Percentiles rank a stretch among this genome's conserved stretches.
Conservation (phyloP, 352 stramenopile species). For the Globisporangium nunn region DNA sequence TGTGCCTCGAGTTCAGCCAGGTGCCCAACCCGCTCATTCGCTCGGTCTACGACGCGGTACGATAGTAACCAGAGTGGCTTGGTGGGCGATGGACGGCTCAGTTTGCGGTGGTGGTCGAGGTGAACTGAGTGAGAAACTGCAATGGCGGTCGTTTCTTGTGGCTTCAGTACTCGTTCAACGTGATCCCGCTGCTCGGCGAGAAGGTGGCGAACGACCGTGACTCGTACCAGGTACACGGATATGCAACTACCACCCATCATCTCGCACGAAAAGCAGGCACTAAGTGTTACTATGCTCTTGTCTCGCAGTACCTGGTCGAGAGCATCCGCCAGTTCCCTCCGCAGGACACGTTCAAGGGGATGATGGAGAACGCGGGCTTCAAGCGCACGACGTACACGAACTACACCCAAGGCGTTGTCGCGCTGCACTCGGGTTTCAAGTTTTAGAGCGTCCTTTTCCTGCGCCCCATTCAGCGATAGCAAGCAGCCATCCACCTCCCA, state of each 20-base stretch:
- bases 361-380: slow-evolving; percentile 95
- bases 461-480: too few species aligned
- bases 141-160: background rate
- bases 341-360: slow-evolving; percentile 92
- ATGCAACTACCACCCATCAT: background rate
- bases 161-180: slow-evolving; percentile 94
- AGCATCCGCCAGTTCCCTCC: slow-evolving; percentile 98
- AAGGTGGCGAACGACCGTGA: slow-evolving; percentile 93
- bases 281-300: background rate
- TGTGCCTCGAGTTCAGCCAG: slow-evolving; percentile 98
- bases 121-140: too few species aligned
- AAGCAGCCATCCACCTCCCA: background rate
- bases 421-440: slow-evolving; percentile 96
- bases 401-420: slow-evolving; percentile 96
- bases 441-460: slow-evolving; percentile 35
- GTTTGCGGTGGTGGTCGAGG: too few species aligned
- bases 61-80: slow-evolving; percentile 4
- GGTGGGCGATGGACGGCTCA: too few species aligned
- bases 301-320: slow-evolving; percentile 94
- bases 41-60: slow-evolving; percentile 91
- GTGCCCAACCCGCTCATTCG: slow-evolving; percentile 91
- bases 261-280: background rate
- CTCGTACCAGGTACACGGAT: slow-evolving; percentile 90
- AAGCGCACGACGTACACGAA: slow-evolving; percentile 91
- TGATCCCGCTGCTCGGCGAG: slow-evolving; percentile 94